Conservation (phyloP, 306 rosid genomes). For the Quercus robur region DNA sequence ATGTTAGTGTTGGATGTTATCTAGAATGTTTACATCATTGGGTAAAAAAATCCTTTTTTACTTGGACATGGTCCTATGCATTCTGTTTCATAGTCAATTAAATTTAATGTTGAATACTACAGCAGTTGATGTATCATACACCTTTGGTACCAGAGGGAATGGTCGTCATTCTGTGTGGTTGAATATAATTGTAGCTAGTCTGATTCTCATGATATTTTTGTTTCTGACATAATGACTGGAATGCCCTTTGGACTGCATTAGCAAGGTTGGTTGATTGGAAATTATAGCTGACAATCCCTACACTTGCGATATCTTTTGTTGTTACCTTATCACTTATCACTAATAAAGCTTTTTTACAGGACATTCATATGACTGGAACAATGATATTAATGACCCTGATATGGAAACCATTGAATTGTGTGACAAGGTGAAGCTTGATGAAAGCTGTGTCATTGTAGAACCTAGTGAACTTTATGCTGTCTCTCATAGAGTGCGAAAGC, state of each 20-base stretch:
- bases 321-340: slow-evolving; percentile 5
- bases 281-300: background rate
- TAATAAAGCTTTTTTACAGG: slow-evolving; percentile 22
- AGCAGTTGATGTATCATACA: background rate
- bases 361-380: slow-evolving; percentile 28
- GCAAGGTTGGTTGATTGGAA: background rate
- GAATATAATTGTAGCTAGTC: background rate
- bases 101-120: background rate
- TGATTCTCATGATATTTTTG: background rate
- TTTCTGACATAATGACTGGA: background rate
- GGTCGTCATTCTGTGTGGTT: background rate
- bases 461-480: slow-evolving; percentile 52
- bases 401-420: slow-evolving; percentile 61
- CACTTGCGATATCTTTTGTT: background rate
- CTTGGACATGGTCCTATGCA: background rate
- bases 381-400: slow-evolving; percentile 24
- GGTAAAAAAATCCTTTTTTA: background rate
- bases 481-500: slow-evolving; percentile 56
- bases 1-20: background rate
- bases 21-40: background rate
- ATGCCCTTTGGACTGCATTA: background rate
- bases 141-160: background rate
- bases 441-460: slow-evolving; percentile 48
- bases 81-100: background rate
- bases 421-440: slow-evolving; percentile 41